Evolutionary conservation across 2,329 filamentous ascomycete species (phyloP).

Genomic region (Alternaria infectoria): DNA sequence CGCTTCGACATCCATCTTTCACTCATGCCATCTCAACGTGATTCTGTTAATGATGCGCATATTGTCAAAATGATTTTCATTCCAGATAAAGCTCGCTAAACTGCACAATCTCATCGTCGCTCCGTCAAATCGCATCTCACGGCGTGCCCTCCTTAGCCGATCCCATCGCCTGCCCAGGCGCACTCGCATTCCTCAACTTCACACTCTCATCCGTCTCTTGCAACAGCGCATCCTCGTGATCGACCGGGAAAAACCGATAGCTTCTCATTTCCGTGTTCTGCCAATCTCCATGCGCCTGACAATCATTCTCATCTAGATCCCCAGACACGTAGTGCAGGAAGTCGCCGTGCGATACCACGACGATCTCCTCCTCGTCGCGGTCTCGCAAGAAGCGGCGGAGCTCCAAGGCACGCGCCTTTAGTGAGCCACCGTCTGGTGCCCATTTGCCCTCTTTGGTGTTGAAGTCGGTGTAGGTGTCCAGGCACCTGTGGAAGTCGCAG

Average conservation of each 20-base stretch:
- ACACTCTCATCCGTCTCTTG: conserved; percentile 11
- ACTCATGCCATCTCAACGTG: neutral
- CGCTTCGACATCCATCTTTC: neutral
- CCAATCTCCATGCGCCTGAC: neutral
- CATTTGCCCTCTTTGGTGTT: conserved; percentile 4
- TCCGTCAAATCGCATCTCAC: neutral
- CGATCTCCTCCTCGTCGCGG: conserved; percentile 6
- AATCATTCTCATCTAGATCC: conserved; percentile 53
- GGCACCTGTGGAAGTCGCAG: conserved; percentile 6
- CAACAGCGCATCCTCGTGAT: conserved; percentile 5
- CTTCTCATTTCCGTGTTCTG: conserved; percentile 9
- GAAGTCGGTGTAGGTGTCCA: conserved; percentile 5
- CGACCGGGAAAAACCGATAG: conserved; percentile 3
- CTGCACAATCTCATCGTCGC: neutral
- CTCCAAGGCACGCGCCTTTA: conserved; percentile 3
- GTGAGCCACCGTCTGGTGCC: neutral
- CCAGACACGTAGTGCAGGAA: conserved; percentile 83
- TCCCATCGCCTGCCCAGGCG: conserved; percentile 3
- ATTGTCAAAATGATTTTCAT: neutral
- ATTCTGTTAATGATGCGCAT: neutral
- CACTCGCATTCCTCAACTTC: conserved; percentile 4
- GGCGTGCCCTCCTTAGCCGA: neutral
- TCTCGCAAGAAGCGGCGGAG: conserved; percentile 7
- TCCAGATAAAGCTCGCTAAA: neutral
- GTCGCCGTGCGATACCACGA: conserved; percentile 79